phyloP scores from a whole-genome alignment of 2,329 filamentous ascomycete species.

The Ophiognomonia clavigignenti-juglandacearum region DNA sequence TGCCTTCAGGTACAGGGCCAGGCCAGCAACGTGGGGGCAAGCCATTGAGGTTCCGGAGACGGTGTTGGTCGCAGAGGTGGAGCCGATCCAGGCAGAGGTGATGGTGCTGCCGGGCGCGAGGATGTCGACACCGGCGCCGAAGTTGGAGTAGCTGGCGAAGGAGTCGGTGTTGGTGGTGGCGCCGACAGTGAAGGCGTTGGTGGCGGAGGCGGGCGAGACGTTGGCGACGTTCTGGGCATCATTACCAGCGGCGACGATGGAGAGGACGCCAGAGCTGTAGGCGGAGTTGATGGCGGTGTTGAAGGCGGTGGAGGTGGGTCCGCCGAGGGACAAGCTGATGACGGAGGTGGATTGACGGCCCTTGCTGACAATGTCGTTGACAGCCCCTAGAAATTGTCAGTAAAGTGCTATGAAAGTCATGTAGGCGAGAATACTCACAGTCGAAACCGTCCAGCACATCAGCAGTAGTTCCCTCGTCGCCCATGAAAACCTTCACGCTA shows the following conservation, averaged over 20 bases:
- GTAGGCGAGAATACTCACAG: slow-evolving; percentile 1
- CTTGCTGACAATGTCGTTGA: slow-evolving; percentile 17
- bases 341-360: neutral
- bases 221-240: slow-evolving; percentile 24
- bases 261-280: neutral
- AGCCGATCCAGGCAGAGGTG: slow-evolving; percentile 38
- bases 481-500: slow-evolving; percentile 26
- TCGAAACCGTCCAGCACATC: slow-evolving; percentile 19
- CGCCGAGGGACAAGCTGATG: slow-evolving; percentile 4
- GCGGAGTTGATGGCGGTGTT: slow-evolving; percentile 30
- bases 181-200: slow-evolving; percentile 37
- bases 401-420: neutral
- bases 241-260: slow-evolving; percentile 39
- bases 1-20: slow-evolving; percentile 46
- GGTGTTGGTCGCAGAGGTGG: slow-evolving; percentile 30
- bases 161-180: slow-evolving; percentile 28
- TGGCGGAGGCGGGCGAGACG: slow-evolving; percentile 30
- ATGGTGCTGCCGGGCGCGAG: slow-evolving; percentile 39
- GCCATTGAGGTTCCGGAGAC: slow-evolving; percentile 61
- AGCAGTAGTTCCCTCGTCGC: slow-evolving; percentile 1
- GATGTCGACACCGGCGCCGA: slow-evolving; percentile 36
- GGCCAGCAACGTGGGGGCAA: slow-evolving; percentile 53
- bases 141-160: slow-evolving; percentile 40
- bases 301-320: slow-evolving; percentile 15
- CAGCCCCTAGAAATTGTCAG: slow-evolving; percentile 16